These are phyloP conservation scores for Corymbia maculata DNA, from an alignment of 345 rosid species.

Conservation along the genomic window DNA sequence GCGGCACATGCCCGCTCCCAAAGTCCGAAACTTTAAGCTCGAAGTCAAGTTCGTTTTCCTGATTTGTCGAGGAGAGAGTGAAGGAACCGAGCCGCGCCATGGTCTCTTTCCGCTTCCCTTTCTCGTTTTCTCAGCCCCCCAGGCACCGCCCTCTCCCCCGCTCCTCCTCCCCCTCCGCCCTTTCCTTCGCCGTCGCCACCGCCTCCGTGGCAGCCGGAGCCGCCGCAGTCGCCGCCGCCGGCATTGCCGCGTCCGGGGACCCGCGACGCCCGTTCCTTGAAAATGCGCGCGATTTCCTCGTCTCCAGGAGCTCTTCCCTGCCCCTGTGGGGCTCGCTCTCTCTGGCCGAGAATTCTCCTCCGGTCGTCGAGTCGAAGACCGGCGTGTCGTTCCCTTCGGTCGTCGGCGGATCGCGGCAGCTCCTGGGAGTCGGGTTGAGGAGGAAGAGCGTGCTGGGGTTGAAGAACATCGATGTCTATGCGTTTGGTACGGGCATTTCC, in stretches of 20 bases:
- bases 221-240: slow-evolving; percentile 28
- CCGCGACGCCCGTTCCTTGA: slow-evolving; percentile 18
- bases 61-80: neutral
- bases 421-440: slow-evolving; percentile 77
- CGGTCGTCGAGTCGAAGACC: slow-evolving; percentile 51
- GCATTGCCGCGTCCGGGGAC: slow-evolving; percentile 13
- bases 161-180: slow-evolving; percentile 10
- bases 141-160: slow-evolving; percentile 9
- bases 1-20: neutral
- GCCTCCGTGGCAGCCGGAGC: slow-evolving; percentile 26
- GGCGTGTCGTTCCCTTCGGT: slow-evolving; percentile 58
- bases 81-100: slow-evolving; percentile 3
- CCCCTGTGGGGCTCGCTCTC: slow-evolving; percentile 59
- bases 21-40: neutral
- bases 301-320: slow-evolving; percentile 15
- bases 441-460: slow-evolving; percentile 61
- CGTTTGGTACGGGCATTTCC: slow-evolving; percentile 38
- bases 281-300: slow-evolving; percentile 21
- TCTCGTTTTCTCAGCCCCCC: slow-evolving; percentile 73
- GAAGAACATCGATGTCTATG: slow-evolving; percentile 82
- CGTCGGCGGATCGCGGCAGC: slow-evolving; percentile 36
- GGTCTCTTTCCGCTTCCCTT: slow-evolving; percentile 76
- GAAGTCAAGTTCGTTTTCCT: neutral
- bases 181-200: slow-evolving; percentile 15
- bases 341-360: slow-evolving; percentile 44